These are phyloP conservation scores for Colletotrichum sp. DNA, from an alignment of 2,329 filamentous ascomycete genomes.

Conservation along the genomic window DNA sequence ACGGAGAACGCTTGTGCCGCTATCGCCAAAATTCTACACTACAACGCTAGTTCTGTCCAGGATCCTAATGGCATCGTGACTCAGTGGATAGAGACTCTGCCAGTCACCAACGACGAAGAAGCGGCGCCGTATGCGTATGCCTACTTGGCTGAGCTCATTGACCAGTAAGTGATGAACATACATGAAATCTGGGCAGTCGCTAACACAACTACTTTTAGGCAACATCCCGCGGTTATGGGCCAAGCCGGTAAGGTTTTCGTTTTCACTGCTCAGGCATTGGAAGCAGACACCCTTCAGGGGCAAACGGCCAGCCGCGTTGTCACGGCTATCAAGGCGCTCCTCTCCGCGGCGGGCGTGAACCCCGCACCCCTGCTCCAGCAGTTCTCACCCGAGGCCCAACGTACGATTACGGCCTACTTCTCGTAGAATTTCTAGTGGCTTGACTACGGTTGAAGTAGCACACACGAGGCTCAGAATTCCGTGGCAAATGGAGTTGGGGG, in stretches of 20 bases:
- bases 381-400: conserved; percentile 81
- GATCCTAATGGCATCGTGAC: conserved; percentile 77
- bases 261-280: conserved; percentile 85
- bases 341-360: conserved; percentile 76
- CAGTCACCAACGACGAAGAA: conserved; percentile 94
- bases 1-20: conserved; percentile 97
- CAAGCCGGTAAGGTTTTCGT: conserved; percentile 85
- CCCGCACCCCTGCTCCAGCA: conserved; percentile 76
- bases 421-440: conserved; percentile 46
- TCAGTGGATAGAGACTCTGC: conserved; percentile 92
- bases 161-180: conserved; percentile 73
- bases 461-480: not conserved
- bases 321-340: conserved; percentile 76
- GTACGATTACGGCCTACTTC: conserved; percentile 81
- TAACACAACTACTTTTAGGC: conserved; percentile 59
- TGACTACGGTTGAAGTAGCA: not conserved
- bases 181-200: not conserved
- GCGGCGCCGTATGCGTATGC: conserved; percentile 95
- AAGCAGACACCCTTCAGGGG: conserved; percentile 88
- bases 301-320: conserved; percentile 81
- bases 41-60: conserved; percentile 77
- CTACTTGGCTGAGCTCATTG: conserved; percentile 89
- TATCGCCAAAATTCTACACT: conserved; percentile 96
- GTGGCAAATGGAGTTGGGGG: not conserved
- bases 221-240: conserved; percentile 80